Evolutionary conservation across 495 filamentous ascomycete species (phyloP).

Genomic region (Hypoxylon fragiforme): DNA sequence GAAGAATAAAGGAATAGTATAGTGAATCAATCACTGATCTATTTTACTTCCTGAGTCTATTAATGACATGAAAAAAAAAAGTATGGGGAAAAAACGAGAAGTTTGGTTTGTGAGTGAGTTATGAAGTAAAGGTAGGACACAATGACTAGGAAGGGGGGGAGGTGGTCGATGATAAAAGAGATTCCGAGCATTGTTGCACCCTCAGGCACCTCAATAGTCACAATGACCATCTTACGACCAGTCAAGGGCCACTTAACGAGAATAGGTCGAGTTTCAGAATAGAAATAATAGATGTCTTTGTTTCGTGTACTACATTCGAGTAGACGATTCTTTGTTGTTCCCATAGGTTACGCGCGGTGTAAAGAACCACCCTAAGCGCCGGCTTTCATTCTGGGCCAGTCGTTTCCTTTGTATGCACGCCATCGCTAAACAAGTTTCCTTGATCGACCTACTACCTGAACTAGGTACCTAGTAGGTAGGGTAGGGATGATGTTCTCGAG

Average conservation of each 20-base stretch:
- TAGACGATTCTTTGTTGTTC: slow-evolving; percentile 32
- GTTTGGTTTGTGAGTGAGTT: slow-evolving; percentile 4
- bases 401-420: slow-evolving; percentile 22
- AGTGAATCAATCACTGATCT: slow-evolving; percentile 28
- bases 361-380: slow-evolving; percentile 28
- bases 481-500: no score
- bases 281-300: slow-evolving; percentile 26
- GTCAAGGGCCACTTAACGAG: slow-evolving; percentile 18
- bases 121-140: slow-evolving; percentile 9
- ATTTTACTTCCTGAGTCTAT: slow-evolving; percentile 23
- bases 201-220: slow-evolving; percentile 8
- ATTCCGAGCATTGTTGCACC: slow-evolving; percentile 7
- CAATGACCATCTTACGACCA: not conserved
- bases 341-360: slow-evolving; percentile 32
- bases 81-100: slow-evolving; percentile 8
- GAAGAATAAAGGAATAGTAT: not conserved
- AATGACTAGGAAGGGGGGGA: slow-evolving; percentile 19
- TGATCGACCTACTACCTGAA: slow-evolving; percentile 13
- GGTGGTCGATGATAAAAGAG: slow-evolving; percentile 23
- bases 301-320: slow-evolving; percentile 19
- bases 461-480: no score
- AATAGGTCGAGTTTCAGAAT: slow-evolving; percentile 29
- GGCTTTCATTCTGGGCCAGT: slow-evolving; percentile 28
- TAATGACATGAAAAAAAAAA: slow-evolving; percentile 12
- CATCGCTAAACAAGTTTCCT: slow-evolving; percentile 12